Evolutionary conservation across 2,329 filamentous ascomycete species (phyloP).

Genomic region (Shiraia bambusicola): DNA sequence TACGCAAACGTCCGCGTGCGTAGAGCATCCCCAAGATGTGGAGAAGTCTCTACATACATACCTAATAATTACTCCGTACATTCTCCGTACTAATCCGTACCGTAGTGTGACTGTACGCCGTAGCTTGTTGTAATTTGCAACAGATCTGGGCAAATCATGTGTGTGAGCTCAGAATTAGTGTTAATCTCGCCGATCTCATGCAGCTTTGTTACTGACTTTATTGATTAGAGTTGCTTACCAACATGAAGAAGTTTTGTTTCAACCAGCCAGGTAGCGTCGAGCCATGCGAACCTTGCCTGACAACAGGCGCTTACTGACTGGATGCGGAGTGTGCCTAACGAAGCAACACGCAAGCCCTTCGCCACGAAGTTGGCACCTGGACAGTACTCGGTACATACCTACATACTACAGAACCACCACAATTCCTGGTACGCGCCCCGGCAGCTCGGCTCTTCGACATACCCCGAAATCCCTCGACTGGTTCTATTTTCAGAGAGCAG

Average conservation of each 20-base stretch:
- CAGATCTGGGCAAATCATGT: conserved; percentile 10
- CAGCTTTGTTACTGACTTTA: conserved; percentile 13
- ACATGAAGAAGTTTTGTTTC: no score
- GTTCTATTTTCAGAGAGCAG: no score
- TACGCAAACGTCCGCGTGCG: conserved; percentile 13
- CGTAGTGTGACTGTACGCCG: conserved; percentile 18
- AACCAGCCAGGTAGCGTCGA: conserved; percentile 1
- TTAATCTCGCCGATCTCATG: conserved; percentile 21
- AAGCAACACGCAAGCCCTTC: conserved; percentile 30
- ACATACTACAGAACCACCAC: no score
- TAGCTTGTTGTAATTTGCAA: conserved; percentile 4
- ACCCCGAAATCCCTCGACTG: no score
- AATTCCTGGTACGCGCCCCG: no score
- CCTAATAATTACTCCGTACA: no score
- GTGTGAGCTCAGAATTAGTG: conserved; percentile 8
- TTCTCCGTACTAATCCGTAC: no score
- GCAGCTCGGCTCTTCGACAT: no score
- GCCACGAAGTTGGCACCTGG: conserved; percentile 18
- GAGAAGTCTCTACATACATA: conserved; percentile 11
- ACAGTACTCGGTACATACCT: no score
- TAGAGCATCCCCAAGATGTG: conserved; percentile 6
- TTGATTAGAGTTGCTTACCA: conserved; percentile 13
- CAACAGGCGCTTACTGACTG: conserved; percentile 8
- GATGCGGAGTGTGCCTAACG: conserved; percentile 9
- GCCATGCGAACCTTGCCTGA: conserved; percentile 6